A percentile compares a stretch with the other conserved stretches of the same genome.
phyloP scores from a whole-genome alignment of 306 rosid species.

The Cucumis cinereus region DNA sequence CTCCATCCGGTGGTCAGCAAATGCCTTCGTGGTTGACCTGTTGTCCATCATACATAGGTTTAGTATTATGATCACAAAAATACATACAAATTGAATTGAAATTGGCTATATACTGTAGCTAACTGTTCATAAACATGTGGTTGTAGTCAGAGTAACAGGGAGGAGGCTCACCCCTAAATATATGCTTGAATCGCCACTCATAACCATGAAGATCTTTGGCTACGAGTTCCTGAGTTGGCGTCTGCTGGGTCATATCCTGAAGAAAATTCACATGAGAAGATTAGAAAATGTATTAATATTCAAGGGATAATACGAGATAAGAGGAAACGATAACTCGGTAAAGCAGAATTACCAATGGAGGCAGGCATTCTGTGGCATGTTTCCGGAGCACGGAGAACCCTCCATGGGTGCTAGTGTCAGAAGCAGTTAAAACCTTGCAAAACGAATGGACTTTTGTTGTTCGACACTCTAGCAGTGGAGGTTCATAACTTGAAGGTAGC shows the following conservation, averaged over 20 bases:
- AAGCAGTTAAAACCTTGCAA: conserved; percentile 80
- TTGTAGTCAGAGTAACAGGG: not conserved
- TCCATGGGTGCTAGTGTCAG: conserved; percentile 96
- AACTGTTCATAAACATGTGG: not conserved
- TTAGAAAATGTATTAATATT: not conserved
- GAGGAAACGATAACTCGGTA: not conserved
- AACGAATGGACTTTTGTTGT: conserved; percentile 46
- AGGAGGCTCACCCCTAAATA: conserved; percentile 58
- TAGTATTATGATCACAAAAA: not conserved
- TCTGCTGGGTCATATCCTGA: conserved; percentile 80
- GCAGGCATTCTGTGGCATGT: conserved; percentile 94
- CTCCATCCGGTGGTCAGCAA: conserved; percentile 99
- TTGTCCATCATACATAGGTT: not conserved
- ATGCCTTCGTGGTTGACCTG: conserved; percentile 97
- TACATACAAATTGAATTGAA: not conserved
- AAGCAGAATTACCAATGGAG: conserved; percentile 48
- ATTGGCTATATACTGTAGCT: not conserved
- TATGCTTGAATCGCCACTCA: conserved; percentile 95
- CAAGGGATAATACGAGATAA: not conserved
- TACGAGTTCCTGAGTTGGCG: conserved; percentile 88
- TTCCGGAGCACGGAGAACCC: conserved; percentile 90
- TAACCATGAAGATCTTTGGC: conserved; percentile 91
- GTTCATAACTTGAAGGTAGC: conserved; percentile 49
- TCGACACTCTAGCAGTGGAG: conserved; percentile 23
- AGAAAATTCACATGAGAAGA: not conserved